phyloP scores from a whole-genome alignment of 257 asterid species.

The Sherardia arvensis region DNA sequence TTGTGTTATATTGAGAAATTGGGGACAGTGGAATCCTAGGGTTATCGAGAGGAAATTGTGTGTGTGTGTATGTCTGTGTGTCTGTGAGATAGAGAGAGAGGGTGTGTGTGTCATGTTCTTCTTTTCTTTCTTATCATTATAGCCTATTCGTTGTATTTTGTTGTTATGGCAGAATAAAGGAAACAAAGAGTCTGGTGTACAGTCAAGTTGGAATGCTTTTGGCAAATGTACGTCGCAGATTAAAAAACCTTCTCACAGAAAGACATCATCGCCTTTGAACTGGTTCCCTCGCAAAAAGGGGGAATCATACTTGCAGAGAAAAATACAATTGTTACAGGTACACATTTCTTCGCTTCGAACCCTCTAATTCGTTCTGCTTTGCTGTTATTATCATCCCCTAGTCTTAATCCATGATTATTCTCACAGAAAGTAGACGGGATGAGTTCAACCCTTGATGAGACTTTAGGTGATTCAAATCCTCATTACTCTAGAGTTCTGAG shows the following conservation, averaged over 20 bases:
- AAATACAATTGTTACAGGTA: slow-evolving; percentile 86
- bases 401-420: slow-evolving; percentile 1
- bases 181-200: slow-evolving; percentile 42
- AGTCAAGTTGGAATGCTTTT: slow-evolving; percentile 44
- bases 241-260: slow-evolving; percentile 76
- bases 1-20: not conserved
- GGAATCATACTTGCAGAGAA: slow-evolving; percentile 90
- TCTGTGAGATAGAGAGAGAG: no score
- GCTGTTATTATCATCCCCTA: not conserved
- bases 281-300: slow-evolving; percentile 92
- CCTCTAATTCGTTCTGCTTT: not conserved
- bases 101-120: no score
- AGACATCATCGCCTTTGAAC: slow-evolving; percentile 67
- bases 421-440: slow-evolving; percentile 81
- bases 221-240: slow-evolving; percentile 75
- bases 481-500: slow-evolving; percentile 71
- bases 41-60: not conserved
- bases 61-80: not conserved
- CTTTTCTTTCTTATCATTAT: not conserved
- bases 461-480: slow-evolving; percentile 84
- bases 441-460: slow-evolving; percentile 90
- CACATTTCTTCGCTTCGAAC: not conserved
- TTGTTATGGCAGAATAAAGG: slow-evolving; percentile 39
- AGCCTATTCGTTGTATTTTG: slow-evolving; percentile 1
- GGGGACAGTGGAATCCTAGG: not conserved